phyloP scores from a whole-genome alignment of 2,329 filamentous ascomycete genomes.

The Aspergillus hortae region DNA sequence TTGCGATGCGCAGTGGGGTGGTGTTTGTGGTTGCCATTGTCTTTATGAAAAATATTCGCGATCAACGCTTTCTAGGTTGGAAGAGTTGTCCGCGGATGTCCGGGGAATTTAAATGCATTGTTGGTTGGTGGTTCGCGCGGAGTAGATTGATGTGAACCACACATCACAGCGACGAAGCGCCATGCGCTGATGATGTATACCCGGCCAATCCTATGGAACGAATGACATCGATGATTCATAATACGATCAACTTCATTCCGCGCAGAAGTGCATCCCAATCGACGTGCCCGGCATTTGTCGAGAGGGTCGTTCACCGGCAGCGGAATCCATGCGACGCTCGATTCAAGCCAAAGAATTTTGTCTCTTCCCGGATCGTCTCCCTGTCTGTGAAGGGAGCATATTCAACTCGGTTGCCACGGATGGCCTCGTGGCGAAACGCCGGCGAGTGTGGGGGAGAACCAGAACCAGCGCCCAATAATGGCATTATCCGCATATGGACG shows the following conservation, averaged over 20 bases:
- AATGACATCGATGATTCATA: background rate
- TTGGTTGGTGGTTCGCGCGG: background rate
- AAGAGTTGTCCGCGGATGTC: background rate
- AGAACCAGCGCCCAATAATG: background rate
- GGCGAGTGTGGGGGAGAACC: background rate
- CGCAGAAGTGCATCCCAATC: background rate
- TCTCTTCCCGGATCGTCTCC: no score
- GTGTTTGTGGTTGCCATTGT: constrained; percentile 2
- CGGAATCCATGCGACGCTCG: no score
- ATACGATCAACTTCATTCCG: background rate
- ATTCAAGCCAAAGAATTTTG: no score
- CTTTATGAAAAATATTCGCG: no score
- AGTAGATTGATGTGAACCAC: background rate
- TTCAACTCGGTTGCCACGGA: no score
- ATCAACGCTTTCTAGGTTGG: background rate
- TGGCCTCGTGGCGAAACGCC: no score
- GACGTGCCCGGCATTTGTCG: no score
- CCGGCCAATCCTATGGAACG: background rate
- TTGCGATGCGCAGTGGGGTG: constrained; percentile 49
- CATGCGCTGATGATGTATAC: no score
- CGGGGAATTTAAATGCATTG: background rate
- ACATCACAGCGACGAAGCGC: background rate
- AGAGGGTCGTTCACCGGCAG: no score
- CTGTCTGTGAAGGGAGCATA: no score
- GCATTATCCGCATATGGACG: background rate